These are phyloP conservation scores for Neonectria hederae DNA, from an alignment of 2,329 filamentous ascomycete species.

Conservation along the genomic window DNA sequence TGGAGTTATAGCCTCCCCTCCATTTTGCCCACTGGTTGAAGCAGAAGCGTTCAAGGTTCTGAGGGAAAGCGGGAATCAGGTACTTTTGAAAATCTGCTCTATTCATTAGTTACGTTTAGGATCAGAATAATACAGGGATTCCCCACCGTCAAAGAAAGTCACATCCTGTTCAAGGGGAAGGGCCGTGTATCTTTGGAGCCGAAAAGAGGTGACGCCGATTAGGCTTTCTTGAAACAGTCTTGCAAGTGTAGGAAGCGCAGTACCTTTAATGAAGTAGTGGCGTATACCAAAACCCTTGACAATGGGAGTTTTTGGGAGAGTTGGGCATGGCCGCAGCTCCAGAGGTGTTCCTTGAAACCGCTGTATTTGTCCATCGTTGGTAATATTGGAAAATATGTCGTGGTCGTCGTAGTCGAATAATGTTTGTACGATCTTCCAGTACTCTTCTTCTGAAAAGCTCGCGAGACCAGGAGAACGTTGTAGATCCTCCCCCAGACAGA, in stretches of 20 bases:
- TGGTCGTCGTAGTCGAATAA: no score
- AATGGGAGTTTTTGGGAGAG: slow-evolving; percentile 10
- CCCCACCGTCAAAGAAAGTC: slow-evolving; percentile 2
- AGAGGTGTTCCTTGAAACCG: slow-evolving; percentile 12
- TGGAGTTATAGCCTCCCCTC: not conserved
- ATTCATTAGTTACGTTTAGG: not conserved
- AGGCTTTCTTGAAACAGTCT: slow-evolving; percentile 15
- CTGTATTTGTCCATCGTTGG: not conserved
- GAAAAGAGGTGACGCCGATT: slow-evolving; percentile 7
- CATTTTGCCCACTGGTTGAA: slow-evolving; percentile 7
- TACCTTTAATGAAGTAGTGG: slow-evolving; percentile 1
- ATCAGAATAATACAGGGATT: not conserved
- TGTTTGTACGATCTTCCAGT: no score
- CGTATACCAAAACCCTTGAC: slow-evolving; percentile 12
- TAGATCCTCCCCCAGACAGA: slow-evolving; percentile 2
- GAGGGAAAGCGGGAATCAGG: slow-evolving; percentile 11
- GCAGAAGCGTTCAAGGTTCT: not conserved
- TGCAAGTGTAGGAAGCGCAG: slow-evolving; percentile 3
- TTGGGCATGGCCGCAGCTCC: not conserved
- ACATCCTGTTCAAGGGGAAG: not conserved
- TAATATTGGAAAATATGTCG: no score
- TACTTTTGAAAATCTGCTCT: not conserved
- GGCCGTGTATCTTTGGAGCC: slow-evolving; percentile 7
- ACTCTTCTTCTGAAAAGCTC: not conserved
- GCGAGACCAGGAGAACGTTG: not conserved